Evolutionary conservation across 2,329 filamentous ascomycete species (phyloP).

Genomic region (Aspergillus clavatus): DNA sequence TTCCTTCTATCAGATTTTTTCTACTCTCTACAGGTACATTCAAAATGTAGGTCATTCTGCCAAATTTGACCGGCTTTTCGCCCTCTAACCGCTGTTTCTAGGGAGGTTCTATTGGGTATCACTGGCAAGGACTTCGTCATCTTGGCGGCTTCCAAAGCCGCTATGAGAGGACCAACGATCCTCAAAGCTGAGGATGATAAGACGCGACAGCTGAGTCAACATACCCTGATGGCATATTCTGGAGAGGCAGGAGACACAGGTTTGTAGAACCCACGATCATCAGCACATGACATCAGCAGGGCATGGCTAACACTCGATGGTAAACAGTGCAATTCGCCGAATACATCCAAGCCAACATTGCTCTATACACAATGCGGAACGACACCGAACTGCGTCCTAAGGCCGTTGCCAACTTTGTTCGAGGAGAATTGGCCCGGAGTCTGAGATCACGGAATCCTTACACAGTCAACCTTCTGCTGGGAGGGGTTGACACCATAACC

Average conservation of each 20-base stretch:
- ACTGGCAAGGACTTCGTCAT: constrained; percentile 99
- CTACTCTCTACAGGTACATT: background rate
- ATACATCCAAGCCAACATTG: constrained; percentile 97
- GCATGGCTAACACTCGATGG: constrained; percentile 13
- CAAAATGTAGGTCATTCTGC: constrained; percentile 24
- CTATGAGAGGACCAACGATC: constrained; percentile 94
- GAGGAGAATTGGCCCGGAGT: constrained; percentile 84
- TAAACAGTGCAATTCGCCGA: constrained; percentile 90
- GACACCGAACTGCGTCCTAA: constrained; percentile 85
- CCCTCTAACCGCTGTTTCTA: constrained; percentile 38
- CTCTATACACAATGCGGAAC: constrained; percentile 98
- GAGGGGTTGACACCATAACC: constrained; percentile 87
- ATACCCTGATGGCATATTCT: constrained; percentile 91
- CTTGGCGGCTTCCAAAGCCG: constrained; percentile 94
- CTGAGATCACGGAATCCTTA: constrained; percentile 90
- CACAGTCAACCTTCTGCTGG: constrained; percentile 92
- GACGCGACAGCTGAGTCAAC: constrained; percentile 85
- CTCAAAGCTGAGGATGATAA: constrained; percentile 96
- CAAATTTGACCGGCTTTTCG: constrained; percentile 1
- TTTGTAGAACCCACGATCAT: constrained; percentile 38
- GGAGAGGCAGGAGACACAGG: constrained; percentile 95
- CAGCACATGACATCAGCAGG: background rate
- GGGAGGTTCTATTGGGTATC: constrained; percentile 97
- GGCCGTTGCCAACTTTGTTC: constrained; percentile 87
- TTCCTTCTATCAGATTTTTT: constrained; percentile 17